Percentiles rank a stretch among this genome's conserved stretches.
These are phyloP conservation scores for Aspergillus transmontanensis DNA, from an alignment of 2,329 filamentous ascomycete genomes.

Conservation along the genomic window DNA sequence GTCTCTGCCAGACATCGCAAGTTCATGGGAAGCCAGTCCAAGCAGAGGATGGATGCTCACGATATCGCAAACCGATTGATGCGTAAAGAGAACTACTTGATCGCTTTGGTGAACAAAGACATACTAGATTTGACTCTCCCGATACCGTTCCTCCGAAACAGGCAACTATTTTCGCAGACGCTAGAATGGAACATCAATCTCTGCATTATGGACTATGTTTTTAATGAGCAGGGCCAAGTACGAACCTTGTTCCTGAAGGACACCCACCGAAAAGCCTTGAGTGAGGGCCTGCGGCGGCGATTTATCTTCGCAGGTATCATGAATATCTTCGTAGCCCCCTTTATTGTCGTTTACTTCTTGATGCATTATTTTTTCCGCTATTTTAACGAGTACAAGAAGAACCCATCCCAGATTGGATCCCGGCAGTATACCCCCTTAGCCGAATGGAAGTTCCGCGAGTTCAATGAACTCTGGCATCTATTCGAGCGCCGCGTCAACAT, in stretches of 20 bases:
- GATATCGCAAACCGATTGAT: conserved; percentile 97
- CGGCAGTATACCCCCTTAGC: conserved; percentile 90
- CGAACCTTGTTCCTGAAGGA: conserved; percentile 83
- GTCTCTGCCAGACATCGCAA: conserved; percentile 61
- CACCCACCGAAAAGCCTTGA: conserved; percentile 75
- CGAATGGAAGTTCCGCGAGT: conserved; percentile 97
- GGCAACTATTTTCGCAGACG: conserved; percentile 84
- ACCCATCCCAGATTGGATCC: conserved; percentile 82
- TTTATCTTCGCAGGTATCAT: conserved; percentile 83
- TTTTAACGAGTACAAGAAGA: conserved; percentile 96
- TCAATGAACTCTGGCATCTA: conserved; percentile 92
- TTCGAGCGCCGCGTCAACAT: conserved; percentile 89
- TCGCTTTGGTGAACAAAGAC: conserved; percentile 97
- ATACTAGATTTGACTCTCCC: conserved; percentile 84
- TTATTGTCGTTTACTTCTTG: conserved; percentile 82
- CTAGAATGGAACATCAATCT: conserved; percentile 91
- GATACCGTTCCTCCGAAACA: conserved; percentile 76
- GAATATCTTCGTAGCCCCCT: conserved; percentile 83
- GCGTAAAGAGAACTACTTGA: conserved; percentile 95
- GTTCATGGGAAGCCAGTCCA: conserved; percentile 79
- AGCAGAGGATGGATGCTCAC: conserved; percentile 91
- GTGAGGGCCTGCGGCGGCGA: conserved; percentile 73
- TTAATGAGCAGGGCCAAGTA: conserved; percentile 85
- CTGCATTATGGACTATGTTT: conserved; percentile 90
- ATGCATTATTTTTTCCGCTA: conserved; percentile 93